Conservation (phyloP, 139 green algal genomes). For the Micractinium sp. region DNA sequence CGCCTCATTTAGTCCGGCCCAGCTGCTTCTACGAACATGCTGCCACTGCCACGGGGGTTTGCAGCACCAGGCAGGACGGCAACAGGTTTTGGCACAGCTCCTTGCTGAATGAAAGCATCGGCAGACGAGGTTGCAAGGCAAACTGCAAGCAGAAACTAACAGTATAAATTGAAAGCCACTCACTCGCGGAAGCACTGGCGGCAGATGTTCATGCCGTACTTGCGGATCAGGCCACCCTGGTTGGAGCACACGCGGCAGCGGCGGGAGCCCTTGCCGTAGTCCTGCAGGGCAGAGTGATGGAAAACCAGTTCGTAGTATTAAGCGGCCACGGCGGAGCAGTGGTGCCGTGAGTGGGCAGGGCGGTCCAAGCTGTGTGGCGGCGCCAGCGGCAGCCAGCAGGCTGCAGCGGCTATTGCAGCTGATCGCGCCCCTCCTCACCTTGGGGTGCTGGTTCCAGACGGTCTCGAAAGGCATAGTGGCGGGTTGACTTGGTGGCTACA, state of each 20-base stretch:
- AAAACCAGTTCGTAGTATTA: neutral
- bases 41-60: no score
- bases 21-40: no score
- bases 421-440: conserved; percentile 52
- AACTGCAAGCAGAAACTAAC: no score
- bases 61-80: no score
- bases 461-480: conserved; percentile 90
- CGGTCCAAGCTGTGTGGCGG: neutral
- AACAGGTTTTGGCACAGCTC: neutral
- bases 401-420: neutral
- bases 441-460: conserved; percentile 97
- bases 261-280: conserved; percentile 75
- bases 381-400: neutral
- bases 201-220: conserved; percentile 99
- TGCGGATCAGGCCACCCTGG: conserved; percentile 96
- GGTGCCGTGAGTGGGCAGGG: neutral
- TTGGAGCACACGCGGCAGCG: conserved; percentile 98
- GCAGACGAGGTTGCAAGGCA: neutral
- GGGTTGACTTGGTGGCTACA: neutral
- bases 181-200: conserved; percentile 96
- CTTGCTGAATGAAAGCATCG: neutral
- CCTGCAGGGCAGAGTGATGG: neutral
- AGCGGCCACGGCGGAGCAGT: neutral
- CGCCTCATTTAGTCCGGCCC: no score
- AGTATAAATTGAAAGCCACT: no score